Evolutionary conservation across 1,284 basidiomycete genomes (phyloP).

Genomic region (Trametes pubescens): DNA sequence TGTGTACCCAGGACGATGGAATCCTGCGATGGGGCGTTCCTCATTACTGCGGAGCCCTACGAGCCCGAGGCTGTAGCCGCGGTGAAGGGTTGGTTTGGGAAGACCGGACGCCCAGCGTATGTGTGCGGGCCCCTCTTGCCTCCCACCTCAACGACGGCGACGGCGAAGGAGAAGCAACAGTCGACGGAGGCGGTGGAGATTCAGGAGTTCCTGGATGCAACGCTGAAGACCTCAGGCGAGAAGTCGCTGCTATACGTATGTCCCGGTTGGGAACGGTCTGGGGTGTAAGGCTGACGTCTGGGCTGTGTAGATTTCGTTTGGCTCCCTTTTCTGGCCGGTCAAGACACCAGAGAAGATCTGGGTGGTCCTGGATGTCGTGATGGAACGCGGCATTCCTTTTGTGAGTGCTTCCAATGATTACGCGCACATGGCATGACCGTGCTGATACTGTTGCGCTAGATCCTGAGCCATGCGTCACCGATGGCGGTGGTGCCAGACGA

Average conservation of each 20-base stretch:
- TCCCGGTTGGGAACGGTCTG: neutral
- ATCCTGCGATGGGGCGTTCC: conserved; percentile 27
- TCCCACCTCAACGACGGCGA: conserved; percentile 9
- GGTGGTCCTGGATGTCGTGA: conserved; percentile 33
- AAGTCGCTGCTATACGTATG: conserved; percentile 38
- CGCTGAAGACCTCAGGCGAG: conserved; percentile 29
- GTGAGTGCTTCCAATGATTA: conserved; percentile 15
- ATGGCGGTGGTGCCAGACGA: conserved; percentile 28
- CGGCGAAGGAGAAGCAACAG: conserved; percentile 25
- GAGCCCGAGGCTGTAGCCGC: conserved; percentile 31
- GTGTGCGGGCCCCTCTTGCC: conserved; percentile 30
- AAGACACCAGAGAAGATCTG: conserved; percentile 29
- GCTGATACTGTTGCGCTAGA: conserved; percentile 18
- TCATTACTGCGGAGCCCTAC: conserved; percentile 32
- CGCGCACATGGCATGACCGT: neutral
- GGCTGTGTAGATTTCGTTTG: conserved; percentile 31
- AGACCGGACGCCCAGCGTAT: conserved; percentile 27
- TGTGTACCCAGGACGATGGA: conserved; percentile 19
- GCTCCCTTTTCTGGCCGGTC: conserved; percentile 32
- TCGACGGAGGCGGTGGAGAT: conserved; percentile 26
- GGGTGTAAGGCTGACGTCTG: too few species aligned
- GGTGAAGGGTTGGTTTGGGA: conserved; percentile 27
- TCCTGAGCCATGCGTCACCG: conserved; percentile 36
- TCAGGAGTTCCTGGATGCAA: conserved; percentile 30
- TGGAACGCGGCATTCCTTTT: conserved; percentile 32